Percentiles rank a stretch among this genome's conserved stretches.
Evolutionary conservation across 257 asterid species (phyloP).

Genomic region (Echium plantagineum): DNA sequence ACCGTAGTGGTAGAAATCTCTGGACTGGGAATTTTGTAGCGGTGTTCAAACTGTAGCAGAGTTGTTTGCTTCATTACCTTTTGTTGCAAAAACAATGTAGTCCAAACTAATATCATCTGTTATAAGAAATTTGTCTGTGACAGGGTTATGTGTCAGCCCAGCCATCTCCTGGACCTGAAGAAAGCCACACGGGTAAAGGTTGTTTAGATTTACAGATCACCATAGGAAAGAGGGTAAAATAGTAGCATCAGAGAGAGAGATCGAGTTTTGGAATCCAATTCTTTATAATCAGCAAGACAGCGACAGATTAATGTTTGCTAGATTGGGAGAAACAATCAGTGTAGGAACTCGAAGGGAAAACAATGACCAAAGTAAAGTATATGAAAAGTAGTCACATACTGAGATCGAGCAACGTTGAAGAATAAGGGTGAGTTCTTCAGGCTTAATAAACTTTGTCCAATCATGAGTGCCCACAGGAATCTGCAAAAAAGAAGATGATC

Average conservation of each 20-base stretch:
- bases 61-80: no score
- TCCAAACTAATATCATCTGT: not conserved
- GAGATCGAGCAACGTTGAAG: not conserved
- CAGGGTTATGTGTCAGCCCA: not conserved
- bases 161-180: not conserved
- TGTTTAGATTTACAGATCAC: no score
- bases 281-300: no score
- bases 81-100: not conserved
- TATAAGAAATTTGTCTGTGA: not conserved
- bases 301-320: no score
- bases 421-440: constrained; percentile 1
- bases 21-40: not conserved
- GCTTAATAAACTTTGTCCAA: not conserved
- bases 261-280: no score
- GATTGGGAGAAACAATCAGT: no score
- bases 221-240: no score
- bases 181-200: not conserved
- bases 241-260: no score
- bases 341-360: not conserved
- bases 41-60: not conserved
- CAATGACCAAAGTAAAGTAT: no score
- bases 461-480: not conserved
- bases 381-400: not conserved
- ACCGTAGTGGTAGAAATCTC: no score
- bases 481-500: not conserved